Evolutionary conservation across 208 protist genomes (phyloP).

Genomic region (Kentomonas sorsogonicus): DNA sequence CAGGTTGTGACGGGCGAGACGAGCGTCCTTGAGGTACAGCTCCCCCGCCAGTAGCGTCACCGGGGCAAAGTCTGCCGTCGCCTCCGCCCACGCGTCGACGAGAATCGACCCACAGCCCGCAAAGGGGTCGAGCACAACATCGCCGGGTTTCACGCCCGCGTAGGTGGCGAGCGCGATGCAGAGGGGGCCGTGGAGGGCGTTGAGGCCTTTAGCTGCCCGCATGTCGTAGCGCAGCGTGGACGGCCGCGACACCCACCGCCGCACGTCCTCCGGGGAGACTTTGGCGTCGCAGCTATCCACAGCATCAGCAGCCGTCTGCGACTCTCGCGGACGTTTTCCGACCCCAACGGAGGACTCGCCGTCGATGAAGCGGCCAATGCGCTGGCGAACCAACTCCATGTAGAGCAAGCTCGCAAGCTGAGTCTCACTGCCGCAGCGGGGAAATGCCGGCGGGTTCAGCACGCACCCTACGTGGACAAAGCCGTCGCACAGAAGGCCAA

Average conservation of each 20-base stretch:
- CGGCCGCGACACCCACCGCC: conserved; percentile 26
- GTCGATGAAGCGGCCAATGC: conserved; percentile 19
- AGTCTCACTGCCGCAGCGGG: conserved; percentile 24
- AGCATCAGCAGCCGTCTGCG: too few species aligned
- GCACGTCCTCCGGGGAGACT: conserved; percentile 9
- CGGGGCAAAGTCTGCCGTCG: neutral
- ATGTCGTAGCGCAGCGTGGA: conserved; percentile 25
- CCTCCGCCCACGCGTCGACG: conserved; percentile 19
- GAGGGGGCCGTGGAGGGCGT: conserved; percentile 37
- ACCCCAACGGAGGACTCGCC: too few species aligned
- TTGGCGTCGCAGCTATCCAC: neutral
- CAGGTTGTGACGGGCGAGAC: neutral
- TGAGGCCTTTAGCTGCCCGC: conserved; percentile 29
- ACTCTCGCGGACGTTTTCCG: too few species aligned
- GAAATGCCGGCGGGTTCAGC: conserved; percentile 29
- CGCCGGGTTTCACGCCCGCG: conserved; percentile 10
- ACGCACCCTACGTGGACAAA: conserved; percentile 18
- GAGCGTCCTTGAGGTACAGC: conserved; percentile 11
- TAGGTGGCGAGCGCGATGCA: conserved; percentile 23
- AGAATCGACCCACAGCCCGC: conserved; percentile 28
- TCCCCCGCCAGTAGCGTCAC: conserved; percentile 23
- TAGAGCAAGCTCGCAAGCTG: conserved; percentile 18
- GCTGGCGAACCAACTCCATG: conserved; percentile 33
- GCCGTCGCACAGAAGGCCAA: conserved; percentile 24
- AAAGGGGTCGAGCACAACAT: conserved; percentile 35